Base-by-base conservation (phyloP, 805 yeast species). In the Hanseniaspora hatyaiensis region DNA sequence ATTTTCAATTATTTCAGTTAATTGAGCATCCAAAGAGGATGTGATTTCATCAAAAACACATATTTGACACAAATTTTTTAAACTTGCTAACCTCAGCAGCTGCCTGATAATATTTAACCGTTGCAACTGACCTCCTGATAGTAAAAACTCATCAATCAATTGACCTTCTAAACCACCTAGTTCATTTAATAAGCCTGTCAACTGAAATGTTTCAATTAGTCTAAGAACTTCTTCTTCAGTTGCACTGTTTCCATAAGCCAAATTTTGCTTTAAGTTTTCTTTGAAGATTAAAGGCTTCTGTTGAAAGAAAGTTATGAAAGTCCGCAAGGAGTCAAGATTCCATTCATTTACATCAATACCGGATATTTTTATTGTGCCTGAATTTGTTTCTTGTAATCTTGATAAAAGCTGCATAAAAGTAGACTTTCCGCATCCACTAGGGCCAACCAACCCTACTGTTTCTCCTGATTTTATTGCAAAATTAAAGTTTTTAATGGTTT, bases 81-180 rank as follows among this genome's bases (percentile, higher is more conserved):
- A 54, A 26, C 66, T 65, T 0, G 96, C 92, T 18, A 70, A 66
- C 31, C 88, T 64, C 4, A 88, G 50, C 3, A 92, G 52, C 0
- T 95, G 92, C 43, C 97, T 70, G 0, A 89, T 95, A 44, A 92
- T 76, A 0, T 92, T 79, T 1, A 92, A 59, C 49, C 96, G 65
- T 59, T 92, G 97, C 8, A 81, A 69, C 60, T 92, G 97, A 2
- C 98, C 98, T 23, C 95, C 94, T 1, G 96, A 87, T 1, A 89
- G 61, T 36, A 75, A 54, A 0, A 64, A 57, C 0, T 64, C 59
- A 2, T 79, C 81, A 20, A 89, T 65, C 12, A 62, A 57, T 0
- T 95, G 74, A 33, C 77, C 68, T 18, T 85, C 57, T 0, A 82
- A 81, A 1, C 72, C 65, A 0, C 82, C 78, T 9, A 84, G 65